Conservation (phyloP, 495 filamentous ascomycete genomes). For the Cairneyella variabilis region DNA sequence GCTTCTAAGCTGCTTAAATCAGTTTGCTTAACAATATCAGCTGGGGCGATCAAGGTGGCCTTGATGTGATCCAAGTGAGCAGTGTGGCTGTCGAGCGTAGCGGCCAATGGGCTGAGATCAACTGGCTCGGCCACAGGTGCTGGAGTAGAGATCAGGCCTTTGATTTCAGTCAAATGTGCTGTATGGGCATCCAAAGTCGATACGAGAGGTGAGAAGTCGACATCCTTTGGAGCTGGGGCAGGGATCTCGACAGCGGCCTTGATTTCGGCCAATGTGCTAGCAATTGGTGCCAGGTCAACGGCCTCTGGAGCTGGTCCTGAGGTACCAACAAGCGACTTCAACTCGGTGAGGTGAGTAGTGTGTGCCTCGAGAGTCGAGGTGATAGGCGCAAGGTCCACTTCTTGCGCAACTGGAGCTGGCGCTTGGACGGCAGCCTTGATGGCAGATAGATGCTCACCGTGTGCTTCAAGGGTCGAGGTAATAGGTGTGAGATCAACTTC, state of each 20-base stretch:
- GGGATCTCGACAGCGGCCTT: slow-evolving; percentile 2
- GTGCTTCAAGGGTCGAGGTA: background rate
- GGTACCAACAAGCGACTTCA: background rate
- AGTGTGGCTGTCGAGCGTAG: slow-evolving; percentile 8
- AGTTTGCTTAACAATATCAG: background rate
- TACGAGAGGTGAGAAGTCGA: slow-evolving; percentile 1
- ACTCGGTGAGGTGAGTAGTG: background rate
- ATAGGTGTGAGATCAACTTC: slow-evolving; percentile 1
- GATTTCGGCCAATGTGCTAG: slow-evolving; percentile 11
- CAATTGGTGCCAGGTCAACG: background rate
- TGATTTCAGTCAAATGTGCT: background rate
- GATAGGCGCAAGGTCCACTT: slow-evolving; percentile 15
- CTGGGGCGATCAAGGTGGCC: background rate
- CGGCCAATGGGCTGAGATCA: slow-evolving; percentile 1
- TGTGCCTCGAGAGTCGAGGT: slow-evolving; percentile 15
- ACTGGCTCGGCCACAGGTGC: background rate
- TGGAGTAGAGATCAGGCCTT: background rate
- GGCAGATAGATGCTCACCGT: background rate
- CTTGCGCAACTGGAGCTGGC: slow-evolving; percentile 3
- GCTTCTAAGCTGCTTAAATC: slow-evolving; percentile 2
- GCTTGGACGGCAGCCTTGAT: background rate
- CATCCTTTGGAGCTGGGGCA: slow-evolving; percentile 6
- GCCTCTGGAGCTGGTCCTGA: background rate
- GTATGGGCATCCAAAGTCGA: background rate
- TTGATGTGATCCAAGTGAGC: background rate